Evolutionary conservation across 257 asterid genomes (phyloP), one percentile per base, ranked within the genome.

Genomic region (Primulina eburnea): DNA sequence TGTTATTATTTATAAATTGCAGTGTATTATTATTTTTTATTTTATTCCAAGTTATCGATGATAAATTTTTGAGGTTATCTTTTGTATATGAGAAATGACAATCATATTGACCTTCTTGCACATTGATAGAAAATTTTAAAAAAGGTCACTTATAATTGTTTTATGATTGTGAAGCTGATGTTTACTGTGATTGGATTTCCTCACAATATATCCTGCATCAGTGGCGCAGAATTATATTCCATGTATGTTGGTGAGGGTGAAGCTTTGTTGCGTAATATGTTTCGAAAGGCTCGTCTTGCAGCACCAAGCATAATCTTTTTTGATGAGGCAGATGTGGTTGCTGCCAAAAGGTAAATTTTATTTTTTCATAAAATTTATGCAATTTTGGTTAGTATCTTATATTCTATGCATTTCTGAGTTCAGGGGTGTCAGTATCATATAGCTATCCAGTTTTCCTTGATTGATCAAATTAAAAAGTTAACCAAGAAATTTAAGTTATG

Each of bases 231-330:
- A 56, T 77, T 93, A 47, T 93, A 79, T 65, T 87, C 95, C 47
- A 91, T 87, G 99, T 93, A 93, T 70, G 97, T 93, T 75, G 99
- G 99, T 57, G 99, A 93, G 74, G 99, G 99, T 38, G 99, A 93
- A 85, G 92, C 97, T 69, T 80, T 93, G 67, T 64, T 93, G 81
- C 96, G 99, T 28, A 86, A 88, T 69, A 86, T 92, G 30, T 93
- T 93, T 74, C 85, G 89, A 21, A 88, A 90, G 85, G 99, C 99
- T 64, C 88, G 92, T 58, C 96, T 93, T 82, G 96, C 96, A 59
- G 89, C 99, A 33, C 99, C 99, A 60, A 93, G 99, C 87, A 90
- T 93, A 71, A 84, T 93, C 68, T 93, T 93, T 74, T 90, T 93
- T 55, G 99, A 93, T 18, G 99, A 93, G 80, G 97, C 95, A 63